Conservation (phyloP, 139 green algal species). For the Eudorina sp. region DNA sequence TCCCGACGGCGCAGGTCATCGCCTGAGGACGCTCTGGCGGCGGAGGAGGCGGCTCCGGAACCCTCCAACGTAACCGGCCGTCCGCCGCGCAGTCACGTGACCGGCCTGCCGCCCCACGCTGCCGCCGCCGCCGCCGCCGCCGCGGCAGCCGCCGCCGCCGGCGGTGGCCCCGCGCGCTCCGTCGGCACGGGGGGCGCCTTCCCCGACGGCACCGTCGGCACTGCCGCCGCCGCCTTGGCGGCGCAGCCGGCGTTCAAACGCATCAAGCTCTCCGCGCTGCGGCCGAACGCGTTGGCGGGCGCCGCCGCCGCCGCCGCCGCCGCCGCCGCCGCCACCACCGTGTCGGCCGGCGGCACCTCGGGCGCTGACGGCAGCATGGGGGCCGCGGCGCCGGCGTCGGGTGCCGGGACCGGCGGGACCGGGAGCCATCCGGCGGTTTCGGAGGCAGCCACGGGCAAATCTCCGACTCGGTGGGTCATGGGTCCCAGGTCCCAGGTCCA, state of each 20-base stretch:
- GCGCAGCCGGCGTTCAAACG: slow-evolving; percentile 13
- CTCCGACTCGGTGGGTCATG: neutral
- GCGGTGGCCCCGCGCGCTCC: slow-evolving; percentile 6
- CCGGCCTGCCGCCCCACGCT: neutral
- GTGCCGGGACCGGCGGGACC: neutral
- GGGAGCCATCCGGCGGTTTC: no score
- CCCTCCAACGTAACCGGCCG: slow-evolving; percentile 39
- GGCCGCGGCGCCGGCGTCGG: neutral
- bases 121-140: neutral
- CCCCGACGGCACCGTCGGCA: slow-evolving; percentile 18
- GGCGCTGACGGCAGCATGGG: neutral
- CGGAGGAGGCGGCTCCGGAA: slow-evolving; percentile 10
- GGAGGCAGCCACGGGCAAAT: neutral
- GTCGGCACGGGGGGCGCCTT: slow-evolving; percentile 11
- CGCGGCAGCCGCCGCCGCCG: no score
- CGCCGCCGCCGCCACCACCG: neutral
- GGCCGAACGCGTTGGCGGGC: neutral
- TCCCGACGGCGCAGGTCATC: neutral
- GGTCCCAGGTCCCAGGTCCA: no score
- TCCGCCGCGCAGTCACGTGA: slow-evolving; percentile 6
- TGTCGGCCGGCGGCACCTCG: neutral
- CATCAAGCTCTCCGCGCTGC: slow-evolving; percentile 14
- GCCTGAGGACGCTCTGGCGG: slow-evolving; percentile 1
- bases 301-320: neutral
- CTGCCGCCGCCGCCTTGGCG: slow-evolving; percentile 16